Percentiles rank a stretch among this genome's conserved stretches.
These are phyloP conservation scores for Neurospora sp. DNA, from an alignment of 495 filamentous ascomycete genomes.

Conservation along the genomic window DNA sequence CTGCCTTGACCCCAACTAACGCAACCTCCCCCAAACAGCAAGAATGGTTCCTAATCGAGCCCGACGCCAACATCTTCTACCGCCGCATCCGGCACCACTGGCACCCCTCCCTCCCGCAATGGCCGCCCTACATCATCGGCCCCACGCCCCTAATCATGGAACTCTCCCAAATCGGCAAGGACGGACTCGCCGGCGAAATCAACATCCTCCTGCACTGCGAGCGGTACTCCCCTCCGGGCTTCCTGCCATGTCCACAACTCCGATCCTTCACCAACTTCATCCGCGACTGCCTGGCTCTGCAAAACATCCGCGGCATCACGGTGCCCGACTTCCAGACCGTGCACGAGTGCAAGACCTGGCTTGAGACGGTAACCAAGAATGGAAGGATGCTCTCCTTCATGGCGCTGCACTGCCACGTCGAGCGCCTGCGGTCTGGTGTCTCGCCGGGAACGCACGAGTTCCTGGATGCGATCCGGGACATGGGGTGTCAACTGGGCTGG, in stretches of 20 bases:
- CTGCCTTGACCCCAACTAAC: not conserved
- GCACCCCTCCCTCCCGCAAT: not conserved
- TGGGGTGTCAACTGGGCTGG: not conserved
- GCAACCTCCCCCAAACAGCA: not conserved
- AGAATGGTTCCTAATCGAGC: not conserved
- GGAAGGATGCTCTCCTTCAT: not conserved
- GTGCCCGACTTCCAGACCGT: not conserved
- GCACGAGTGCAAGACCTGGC: not conserved
- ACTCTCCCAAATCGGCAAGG: not conserved
- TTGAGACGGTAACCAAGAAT: not conserved
- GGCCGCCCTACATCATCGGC: not conserved
- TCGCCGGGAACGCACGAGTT: not conserved
- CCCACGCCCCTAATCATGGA: not conserved
- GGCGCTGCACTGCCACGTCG: not conserved
- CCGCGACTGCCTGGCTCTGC: not conserved
- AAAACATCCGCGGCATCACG: not conserved
- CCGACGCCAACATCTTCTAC: not conserved
- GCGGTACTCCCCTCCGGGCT: not conserved
- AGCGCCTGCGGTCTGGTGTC: not conserved
- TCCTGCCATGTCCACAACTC: not conserved
- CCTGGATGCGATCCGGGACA: not conserved
- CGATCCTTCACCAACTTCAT: not conserved
- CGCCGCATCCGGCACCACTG: not conserved
- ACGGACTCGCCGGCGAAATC: not conserved
- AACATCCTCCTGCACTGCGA: not conserved